Conservation (phyloP, 371 early-diverging fungal species). For the Funneliformis caledonium region DNA sequence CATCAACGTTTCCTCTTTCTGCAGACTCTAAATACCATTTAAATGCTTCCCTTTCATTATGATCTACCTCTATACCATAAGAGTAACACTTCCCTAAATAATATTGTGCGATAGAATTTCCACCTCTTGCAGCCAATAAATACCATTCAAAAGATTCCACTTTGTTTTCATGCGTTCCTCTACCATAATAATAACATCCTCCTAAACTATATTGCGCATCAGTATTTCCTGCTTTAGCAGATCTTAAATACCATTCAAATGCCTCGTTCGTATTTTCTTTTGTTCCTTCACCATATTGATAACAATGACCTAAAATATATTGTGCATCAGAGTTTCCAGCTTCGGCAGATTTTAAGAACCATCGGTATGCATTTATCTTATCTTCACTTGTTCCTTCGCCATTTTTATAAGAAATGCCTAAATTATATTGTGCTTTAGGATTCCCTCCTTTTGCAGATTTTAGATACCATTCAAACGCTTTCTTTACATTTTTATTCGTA, state of each 20-base stretch:
- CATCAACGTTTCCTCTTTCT: slow-evolving; percentile 73
- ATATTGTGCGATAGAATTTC: not conserved
- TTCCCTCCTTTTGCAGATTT: too few relatives aligned
- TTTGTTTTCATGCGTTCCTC: not conserved
- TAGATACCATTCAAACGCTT: too few relatives aligned
- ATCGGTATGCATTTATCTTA: too few relatives aligned
- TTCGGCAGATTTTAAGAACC: slow-evolving; percentile 43
- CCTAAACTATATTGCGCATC: slow-evolving; percentile 80
- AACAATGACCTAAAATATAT: slow-evolving; percentile 76
- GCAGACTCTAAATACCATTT: slow-evolving; percentile 73
- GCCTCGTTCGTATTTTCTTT: slow-evolving; percentile 62
- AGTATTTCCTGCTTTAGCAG: slow-evolving; percentile 60
- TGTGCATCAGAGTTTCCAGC: slow-evolving; percentile 64
- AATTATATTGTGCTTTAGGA: too few relatives aligned
- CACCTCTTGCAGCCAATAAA: not conserved
- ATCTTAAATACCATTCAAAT: slow-evolving; percentile 63
- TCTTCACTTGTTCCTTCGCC: too few relatives aligned
- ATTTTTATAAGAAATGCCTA: too few relatives aligned
- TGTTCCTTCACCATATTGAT: slow-evolving; percentile 76
- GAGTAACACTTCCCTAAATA: slow-evolving; percentile 58
- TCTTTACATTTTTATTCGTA: too few relatives aligned
- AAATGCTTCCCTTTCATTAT: slow-evolving; percentile 65
- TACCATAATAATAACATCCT: not conserved
- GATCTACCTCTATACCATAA: slow-evolving; percentile 72
- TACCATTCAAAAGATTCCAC: not conserved